Evolutionary conservation across 768 basidiomycete genomes (phyloP).

Genomic region (Panaeolus cyanescens): DNA sequence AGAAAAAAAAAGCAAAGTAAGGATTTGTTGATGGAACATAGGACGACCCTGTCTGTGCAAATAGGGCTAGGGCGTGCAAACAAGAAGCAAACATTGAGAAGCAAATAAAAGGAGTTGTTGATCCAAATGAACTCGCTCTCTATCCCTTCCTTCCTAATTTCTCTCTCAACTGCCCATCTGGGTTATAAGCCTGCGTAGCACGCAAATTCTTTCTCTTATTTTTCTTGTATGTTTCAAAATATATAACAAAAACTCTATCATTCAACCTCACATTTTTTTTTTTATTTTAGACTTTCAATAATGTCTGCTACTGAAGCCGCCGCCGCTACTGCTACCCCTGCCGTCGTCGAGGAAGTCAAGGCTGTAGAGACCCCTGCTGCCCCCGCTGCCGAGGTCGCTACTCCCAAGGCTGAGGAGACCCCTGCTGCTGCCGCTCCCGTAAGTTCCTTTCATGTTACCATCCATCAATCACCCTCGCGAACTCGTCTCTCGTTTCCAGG

Average conservation of each 20-base stretch:
- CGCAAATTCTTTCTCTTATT: slow-evolving; percentile 50
- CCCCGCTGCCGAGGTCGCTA: slow-evolving; percentile 29
- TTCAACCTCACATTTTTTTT: slow-evolving; percentile 18
- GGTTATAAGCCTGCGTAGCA: slow-evolving; percentile 56
- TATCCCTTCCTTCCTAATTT: slow-evolving; percentile 64
- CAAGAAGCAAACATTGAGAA: slow-evolving; percentile 43
- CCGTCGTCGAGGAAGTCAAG: slow-evolving; percentile 58
- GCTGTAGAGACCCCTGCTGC: slow-evolving; percentile 42
- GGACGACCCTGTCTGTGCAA: slow-evolving; percentile 33
- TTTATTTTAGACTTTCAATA: slow-evolving; percentile 64
- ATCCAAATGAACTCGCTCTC: slow-evolving; percentile 40
- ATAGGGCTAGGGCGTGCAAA: slow-evolving; percentile 40
- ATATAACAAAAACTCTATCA: too few species aligned
- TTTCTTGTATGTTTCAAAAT: too few species aligned
- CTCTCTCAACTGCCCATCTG: slow-evolving; percentile 48
- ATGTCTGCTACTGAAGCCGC: slow-evolving; percentile 79
- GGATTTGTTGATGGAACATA: slow-evolving; percentile 12
- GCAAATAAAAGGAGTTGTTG: slow-evolving; percentile 45
- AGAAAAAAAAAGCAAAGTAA: background rate
- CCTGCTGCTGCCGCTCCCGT: slow-evolving; percentile 33
- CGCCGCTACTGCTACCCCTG: slow-evolving; percentile 39
- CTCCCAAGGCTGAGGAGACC: slow-evolving; percentile 43
- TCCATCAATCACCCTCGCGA: background rate
- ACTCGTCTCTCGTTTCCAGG: slow-evolving; percentile 1
- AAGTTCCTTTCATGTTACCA: slow-evolving; percentile 6